Evolutionary conservation across 2,329 filamentous ascomycete genomes (phyloP), one percentile per base, ranked within the genome.

Genomic region (Chaetomiaceae sp.): DNA sequence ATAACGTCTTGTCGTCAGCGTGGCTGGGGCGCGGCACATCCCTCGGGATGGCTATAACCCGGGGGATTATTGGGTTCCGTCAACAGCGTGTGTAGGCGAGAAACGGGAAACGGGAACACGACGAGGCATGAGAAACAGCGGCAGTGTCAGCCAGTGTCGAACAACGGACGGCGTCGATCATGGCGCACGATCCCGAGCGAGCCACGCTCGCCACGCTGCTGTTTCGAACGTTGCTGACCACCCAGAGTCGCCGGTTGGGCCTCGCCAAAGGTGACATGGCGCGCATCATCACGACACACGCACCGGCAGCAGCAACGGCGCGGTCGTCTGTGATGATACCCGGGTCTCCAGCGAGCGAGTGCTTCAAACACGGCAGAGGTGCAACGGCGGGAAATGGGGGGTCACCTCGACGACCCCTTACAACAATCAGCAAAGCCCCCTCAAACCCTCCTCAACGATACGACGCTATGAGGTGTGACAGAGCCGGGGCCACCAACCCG

Each of bases 381-480:
- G n/a, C n/a, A n/a, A n/a, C n/a, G n/a, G n/a, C n/a, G n/a, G 11
- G n/a, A 30, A 17, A 30, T 12, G 33, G 38, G 20, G 38, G 45
- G 33, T 35, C n/a, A 20, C 35, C 10, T 38, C 19, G 15, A 34
- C 30, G 20, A 35, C 29, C 19, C 27, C 15, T 24, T 35, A 15
- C 35, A 24, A 20, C 9, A 3, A 7, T 32, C 30, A 35, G 27
- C 19, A 11, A 27, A 15, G 3, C 9, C 18, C 27, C 17, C 43
- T 20, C 36, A 39, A 32, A 24, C 30, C 20, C 36, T 32, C 35
- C 18, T 27, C 41, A 35, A 29, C n/a, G 35, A 49, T 47, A 35
- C 35, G 37, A 49, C 49, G 26, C 40, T 49, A 44, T 38, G 26
- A 33, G 40, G 49, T 49, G 19, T 38, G 38, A 51, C 49, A 49